phyloP scores from a whole-genome alignment of 1,284 basidiomycete genomes.

The Xerocomus minutiporus region DNA sequence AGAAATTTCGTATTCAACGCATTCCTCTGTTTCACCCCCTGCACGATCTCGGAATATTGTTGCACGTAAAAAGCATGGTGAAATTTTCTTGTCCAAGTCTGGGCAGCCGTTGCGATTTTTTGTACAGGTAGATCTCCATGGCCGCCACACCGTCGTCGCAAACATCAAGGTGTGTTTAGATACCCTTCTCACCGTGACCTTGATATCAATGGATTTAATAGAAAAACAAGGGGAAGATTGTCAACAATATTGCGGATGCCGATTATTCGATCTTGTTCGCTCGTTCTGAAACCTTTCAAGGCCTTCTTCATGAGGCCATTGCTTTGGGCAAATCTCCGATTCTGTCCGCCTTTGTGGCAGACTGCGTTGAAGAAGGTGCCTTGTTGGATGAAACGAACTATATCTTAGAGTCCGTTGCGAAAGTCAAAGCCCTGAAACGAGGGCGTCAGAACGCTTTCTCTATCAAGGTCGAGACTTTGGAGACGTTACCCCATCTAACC shows the following conservation, averaged over 20 bases:
- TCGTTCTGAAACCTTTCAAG: constrained; percentile 45
- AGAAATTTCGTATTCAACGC: constrained; percentile 8
- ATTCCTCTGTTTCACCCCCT: constrained; percentile 13
- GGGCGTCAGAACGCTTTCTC: constrained; percentile 20
- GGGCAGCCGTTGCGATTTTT: constrained; percentile 48
- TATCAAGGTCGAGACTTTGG: constrained; percentile 10
- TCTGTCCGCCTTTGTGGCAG: constrained; percentile 49
- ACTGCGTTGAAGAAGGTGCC: constrained; percentile 44
- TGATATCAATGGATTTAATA: constrained; percentile 26
- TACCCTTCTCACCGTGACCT: neutral
- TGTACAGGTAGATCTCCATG: constrained; percentile 52
- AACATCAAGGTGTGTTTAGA: constrained; percentile 51
- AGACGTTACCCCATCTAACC: neutral
- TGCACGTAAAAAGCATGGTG: constrained; percentile 19
- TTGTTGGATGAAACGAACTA: constrained; percentile 46
- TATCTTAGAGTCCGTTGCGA: constrained; percentile 19
- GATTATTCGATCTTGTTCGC: constrained; percentile 55
- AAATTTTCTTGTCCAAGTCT: constrained; percentile 26
- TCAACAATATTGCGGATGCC: constrained; percentile 46
- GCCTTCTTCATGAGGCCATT: constrained; percentile 40
- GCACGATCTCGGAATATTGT: constrained; percentile 15
- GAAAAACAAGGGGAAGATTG: constrained; percentile 61
- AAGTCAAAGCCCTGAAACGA: constrained; percentile 16
- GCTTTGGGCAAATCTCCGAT: constrained; percentile 39
- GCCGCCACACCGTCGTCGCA: constrained; percentile 43